Evolutionary conservation across 352 stramenopile genomes (phyloP), one percentile per base, ranked within the genome.

Genomic region (Globisporangium acanthophoron): DNA sequence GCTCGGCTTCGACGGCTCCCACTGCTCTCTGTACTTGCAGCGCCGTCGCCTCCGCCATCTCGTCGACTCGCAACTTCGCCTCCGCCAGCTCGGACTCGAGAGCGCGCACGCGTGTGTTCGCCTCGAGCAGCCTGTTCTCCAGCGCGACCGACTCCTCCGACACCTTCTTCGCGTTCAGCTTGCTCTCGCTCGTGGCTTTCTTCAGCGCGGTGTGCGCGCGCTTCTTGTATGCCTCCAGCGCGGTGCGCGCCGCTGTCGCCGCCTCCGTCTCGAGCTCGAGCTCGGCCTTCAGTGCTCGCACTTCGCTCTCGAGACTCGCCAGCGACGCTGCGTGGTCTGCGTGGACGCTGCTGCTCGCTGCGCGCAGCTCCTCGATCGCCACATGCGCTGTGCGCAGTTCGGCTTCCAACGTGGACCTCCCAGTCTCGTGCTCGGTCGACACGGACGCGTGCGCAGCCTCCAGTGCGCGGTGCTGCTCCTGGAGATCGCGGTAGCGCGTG

Each of bases 181-280:
- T 87, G 63, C 68, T 82, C 50, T 90, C 83, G 59, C 59, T 74
- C 5, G 74, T 85, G 37, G 80, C 74, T 52, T 91, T 93, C 69
- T 93, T 93, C 18, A 93, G 51, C 16, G 83, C 83, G 3, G 71
- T 86, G 35, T 85, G 78, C 0, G 83, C 83, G 21, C 83, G 78
- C 59, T 88, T 89, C 72, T 89, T 91, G 70, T 93, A 93, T 46
- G 71, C 74, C 59, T 90, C 83, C 18, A 93, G 69, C n/a, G 82
- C 80, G 5, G 67, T 64, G 0, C 74, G 69, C 3, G 79, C 77
- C 35, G 78, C 74, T 33, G 64, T 68, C 0, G 80, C 69, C 13
- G 63, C 79, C 48, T 87, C 77, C 31, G 66, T 76, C 66, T 90
- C 78, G 12, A 73, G 52, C 44, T 78, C 53, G 4, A 86, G 56